phyloP scores from a whole-genome alignment of 1,139 yeast species.

The Meyerozyma guilliermondii region DNA sequence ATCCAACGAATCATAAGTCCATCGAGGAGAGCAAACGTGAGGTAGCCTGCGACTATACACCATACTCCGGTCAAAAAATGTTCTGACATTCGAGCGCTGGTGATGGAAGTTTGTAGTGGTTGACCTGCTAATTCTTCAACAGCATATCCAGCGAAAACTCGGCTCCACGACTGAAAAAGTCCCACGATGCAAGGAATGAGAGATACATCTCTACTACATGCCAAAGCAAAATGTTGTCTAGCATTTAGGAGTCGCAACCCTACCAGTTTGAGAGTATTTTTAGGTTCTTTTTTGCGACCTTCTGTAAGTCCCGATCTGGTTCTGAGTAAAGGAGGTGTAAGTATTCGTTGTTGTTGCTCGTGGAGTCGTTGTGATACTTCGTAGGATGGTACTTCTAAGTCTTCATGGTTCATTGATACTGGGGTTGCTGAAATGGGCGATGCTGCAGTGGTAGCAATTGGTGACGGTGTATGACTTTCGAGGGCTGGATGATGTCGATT shows the following conservation, averaged over 20 bases:
- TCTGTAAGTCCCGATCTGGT: background rate
- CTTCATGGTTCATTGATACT: conserved; percentile 7
- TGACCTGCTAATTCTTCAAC: conserved; percentile 11
- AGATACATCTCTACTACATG: conserved; percentile 69
- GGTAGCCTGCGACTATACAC: conserved; percentile 83
- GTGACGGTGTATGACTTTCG: background rate
- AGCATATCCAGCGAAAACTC: conserved; percentile 31
- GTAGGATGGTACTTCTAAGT: conserved; percentile 12
- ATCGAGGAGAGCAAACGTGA: conserved; percentile 80
- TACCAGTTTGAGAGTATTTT: conserved; percentile 41
- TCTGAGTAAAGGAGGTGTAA: conserved; percentile 4
- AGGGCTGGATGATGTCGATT: background rate
- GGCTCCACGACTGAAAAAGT: conserved; percentile 49
- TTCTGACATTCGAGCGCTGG: conserved; percentile 62
- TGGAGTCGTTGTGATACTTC: conserved; percentile 14
- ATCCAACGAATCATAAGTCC: conserved; percentile 93
- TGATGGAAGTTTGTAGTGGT: conserved; percentile 22
- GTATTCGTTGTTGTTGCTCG: conserved; percentile 6
- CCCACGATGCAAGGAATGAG: conserved; percentile 61
- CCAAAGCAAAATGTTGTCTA: conserved; percentile 69
- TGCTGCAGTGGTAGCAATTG: background rate
- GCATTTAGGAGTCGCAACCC: conserved; percentile 70
- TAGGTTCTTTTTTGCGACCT: conserved; percentile 8
- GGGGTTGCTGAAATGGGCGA: background rate
- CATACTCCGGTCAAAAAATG: conserved; percentile 68